Evolutionary conservation across 1,284 basidiomycete species (phyloP), one percentile per base, ranked within the genome.

Genomic region (Ceratobasidium sp.): DNA sequence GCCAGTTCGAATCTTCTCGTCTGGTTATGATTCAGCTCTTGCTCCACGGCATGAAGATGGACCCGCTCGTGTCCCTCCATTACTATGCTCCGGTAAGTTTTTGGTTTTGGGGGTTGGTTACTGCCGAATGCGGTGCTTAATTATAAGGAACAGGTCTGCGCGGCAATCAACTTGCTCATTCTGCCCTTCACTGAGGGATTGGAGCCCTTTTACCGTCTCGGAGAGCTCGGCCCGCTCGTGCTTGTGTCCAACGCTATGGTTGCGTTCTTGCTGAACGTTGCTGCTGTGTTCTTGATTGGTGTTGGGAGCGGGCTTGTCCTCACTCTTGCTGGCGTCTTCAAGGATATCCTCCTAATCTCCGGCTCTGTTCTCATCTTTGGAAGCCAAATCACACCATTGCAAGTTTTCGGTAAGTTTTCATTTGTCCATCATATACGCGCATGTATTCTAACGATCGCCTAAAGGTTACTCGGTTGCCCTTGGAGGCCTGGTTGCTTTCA

Each of bases 21-120:
- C 88, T 98, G 21, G 95, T 98, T 54, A 96, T 98, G 92, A 98
- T 98, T 76, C 93, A 98, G 81, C 90, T 97, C 73, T 88, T 98
- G 50, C 87, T 98, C 1, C 96, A 98, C 81, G 96, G 96, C 61
- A 85, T 98, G 81, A 97, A 98, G 85, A 95, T 98, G 96, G 95
- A 98, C 82, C 96, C 96, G 2, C 87, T 98, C 35, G 95, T 97
- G 30, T 98, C 95, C 41, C 85, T 98, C 72, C 94, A 98, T 84
- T 98, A 98, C 86, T 96, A 95, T 81, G 94, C 94, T 9, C 94
- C 94, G n/a, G 93, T 79, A 70, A 2, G 77, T 63, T 35, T 43
- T 26, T n/a, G n/a, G 18, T 38, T 57, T n/a, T 44, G 14, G 28
- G 21, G 7, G 9, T 57, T n/a, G n/a, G n/a, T n/a, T 16, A 18